phyloP scores from a whole-genome alignment of 768 basidiomycete species.

The Lentinus tigrinus region DNA sequence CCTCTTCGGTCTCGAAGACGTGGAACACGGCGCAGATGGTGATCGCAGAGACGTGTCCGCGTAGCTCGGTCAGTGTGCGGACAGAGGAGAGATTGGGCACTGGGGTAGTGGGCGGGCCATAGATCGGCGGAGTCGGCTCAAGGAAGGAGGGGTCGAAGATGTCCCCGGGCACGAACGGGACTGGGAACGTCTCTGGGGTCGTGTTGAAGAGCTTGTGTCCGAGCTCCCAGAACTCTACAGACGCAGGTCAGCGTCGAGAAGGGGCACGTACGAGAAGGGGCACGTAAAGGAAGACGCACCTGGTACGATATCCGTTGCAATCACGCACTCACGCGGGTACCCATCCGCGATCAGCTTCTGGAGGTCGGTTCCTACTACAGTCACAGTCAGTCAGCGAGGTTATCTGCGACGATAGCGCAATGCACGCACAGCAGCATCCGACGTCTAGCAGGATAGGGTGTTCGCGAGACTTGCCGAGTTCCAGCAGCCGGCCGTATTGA shows the following conservation, averaged over 20 bases:
- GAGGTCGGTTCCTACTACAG: conserved; percentile 41
- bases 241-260: too few species aligned
- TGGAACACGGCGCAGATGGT: conserved; percentile 52
- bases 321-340: conserved; percentile 37
- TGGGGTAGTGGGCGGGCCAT: not conserved
- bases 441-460: conserved; percentile 44
- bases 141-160: conserved; percentile 48
- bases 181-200: conserved; percentile 51
- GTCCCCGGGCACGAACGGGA: conserved; percentile 56
- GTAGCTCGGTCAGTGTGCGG: conserved; percentile 38
- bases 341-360: conserved; percentile 43
- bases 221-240: conserved; percentile 55
- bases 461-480: conserved; percentile 35
- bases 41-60: conserved; percentile 47
- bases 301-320: conserved; percentile 39
- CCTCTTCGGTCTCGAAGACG: conserved; percentile 39
- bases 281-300: conserved; percentile 24
- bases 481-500: conserved; percentile 29
- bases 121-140: conserved; percentile 1
- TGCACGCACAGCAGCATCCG: conserved; percentile 42
- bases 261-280: not conserved
- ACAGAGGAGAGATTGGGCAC: conserved; percentile 32
- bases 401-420: not conserved
- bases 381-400: not conserved
- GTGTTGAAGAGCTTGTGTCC: conserved; percentile 62